Evolutionary conservation across 495 filamentous ascomycete genomes (phyloP), one percentile per base, ranked within the genome.

Genomic region (Tuber borchii): DNA sequence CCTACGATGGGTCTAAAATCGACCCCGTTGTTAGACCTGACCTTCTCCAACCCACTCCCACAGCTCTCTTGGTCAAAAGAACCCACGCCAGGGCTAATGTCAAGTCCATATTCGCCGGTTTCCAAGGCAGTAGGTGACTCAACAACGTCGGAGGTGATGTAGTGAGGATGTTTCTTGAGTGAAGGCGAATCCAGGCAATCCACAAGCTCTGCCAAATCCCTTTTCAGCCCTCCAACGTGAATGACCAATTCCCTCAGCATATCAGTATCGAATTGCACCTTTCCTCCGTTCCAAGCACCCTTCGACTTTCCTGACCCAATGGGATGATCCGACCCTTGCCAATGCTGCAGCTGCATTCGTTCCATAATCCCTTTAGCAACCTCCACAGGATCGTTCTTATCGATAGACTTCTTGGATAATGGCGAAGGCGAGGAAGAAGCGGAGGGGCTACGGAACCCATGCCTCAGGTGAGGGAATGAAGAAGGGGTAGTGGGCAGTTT

Each of bases 401-500:
- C 80, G 43, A 82, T 76, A 10, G 76, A 78, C 61, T 82, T 82
- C 71, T 78, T 75, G n/a, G 75, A 76, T 19, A 74, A 51, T 4
- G 81, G 81, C 40, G 78, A 78, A 34, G 82, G 79, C 9, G 82
- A 82, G 2, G 83, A 78, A 7, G 82, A 73, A 1, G 82, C 78
- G 8, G 80, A 81, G 43, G 73, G 26, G n/a, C 77, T 71, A 16
- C 56, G 56, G 70, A 79, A 79, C 16, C 73, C 74, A 43, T 78
- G 74, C 4, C 69, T 70, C 37, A 75, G 73, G 12, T 75, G 77
- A 10, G 70, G 78, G 31, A 65, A 65, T 10, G 71, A 39, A 42
- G 70, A 42, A n/a, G 76, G 48, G 37, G 79, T 75, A 42, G 82
- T 69, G 39, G 87, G 86, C 83, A 85, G 86, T 46, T 86, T 86